These are phyloP conservation scores for Clavulina sp. DNA, from an alignment of 768 basidiomycete genomes.

Conservation along the genomic window DNA sequence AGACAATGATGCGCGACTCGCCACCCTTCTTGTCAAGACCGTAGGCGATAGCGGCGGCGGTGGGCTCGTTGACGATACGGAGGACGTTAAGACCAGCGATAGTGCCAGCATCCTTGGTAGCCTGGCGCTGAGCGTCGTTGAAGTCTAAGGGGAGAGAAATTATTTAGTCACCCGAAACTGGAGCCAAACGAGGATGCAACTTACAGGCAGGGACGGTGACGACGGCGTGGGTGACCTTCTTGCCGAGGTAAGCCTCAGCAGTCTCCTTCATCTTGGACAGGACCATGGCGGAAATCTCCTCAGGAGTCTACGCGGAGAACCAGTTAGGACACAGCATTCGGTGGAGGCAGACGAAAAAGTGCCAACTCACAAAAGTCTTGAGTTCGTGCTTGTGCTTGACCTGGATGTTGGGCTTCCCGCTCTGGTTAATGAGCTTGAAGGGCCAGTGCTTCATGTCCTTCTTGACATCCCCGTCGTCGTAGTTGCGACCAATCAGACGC, in stretches of 20 bases:
- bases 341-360: background rate
- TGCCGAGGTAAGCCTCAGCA: conserved; percentile 91
- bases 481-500: conserved; percentile 78
- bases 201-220: conserved; percentile 92
- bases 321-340: background rate
- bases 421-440: conserved; percentile 63
- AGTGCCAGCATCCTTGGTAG: conserved; percentile 93
- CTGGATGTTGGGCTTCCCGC: conserved; percentile 61
- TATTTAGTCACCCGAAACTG: background rate
- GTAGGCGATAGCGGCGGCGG: conserved; percentile 94
- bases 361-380: conserved; percentile 58
- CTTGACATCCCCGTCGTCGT: conserved; percentile 62
- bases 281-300: conserved; percentile 93
- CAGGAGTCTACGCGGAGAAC: conserved; percentile 45
- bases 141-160: conserved; percentile 30
- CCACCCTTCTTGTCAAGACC: conserved; percentile 92
- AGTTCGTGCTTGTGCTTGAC: conserved; percentile 64
- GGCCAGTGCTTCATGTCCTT: conserved; percentile 86
- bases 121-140: conserved; percentile 98
- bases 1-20: conserved; percentile 92
- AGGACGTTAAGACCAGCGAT: conserved; percentile 91
- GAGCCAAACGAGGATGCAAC: conserved; percentile 15
- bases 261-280: conserved; percentile 98
- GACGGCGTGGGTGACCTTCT: conserved; percentile 92
- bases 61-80: conserved; percentile 96